Percentiles rank a stretch among this genome's conserved stretches.
Conservation (phyloP, 305 asterid genomes). For the Caryopteris hybrid region DNA sequence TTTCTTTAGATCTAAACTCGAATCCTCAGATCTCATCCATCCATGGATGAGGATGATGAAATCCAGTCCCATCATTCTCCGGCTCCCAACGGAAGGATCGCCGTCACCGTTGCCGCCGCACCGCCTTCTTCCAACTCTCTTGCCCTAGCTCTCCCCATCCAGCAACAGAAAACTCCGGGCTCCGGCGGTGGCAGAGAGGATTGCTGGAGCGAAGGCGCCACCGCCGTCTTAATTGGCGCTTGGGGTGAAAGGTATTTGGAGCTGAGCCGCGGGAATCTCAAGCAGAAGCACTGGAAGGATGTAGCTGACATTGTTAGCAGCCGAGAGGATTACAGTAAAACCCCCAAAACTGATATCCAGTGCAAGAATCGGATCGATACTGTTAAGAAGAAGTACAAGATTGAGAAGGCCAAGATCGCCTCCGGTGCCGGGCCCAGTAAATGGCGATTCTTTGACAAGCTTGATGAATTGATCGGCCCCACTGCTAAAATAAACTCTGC, state of each 20-base stretch:
- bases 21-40: constrained; percentile 8
- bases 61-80: constrained; percentile 46
- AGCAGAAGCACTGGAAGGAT: constrained; percentile 92
- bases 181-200: constrained; percentile 78
- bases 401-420: constrained; percentile 78
- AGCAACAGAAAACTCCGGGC: constrained; percentile 38
- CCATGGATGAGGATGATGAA: constrained; percentile 86
- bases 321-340: constrained; percentile 49
- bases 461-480: constrained; percentile 68
- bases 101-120: constrained; percentile 78
- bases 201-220: constrained; percentile 96
- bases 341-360: constrained; percentile 84
- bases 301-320: constrained; percentile 76
- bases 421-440: constrained; percentile 58
- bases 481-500: constrained; percentile 35
- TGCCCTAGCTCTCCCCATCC: constrained; percentile 67
- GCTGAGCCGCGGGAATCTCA: constrained; percentile 84
- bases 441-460: constrained; percentile 66
- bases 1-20: constrained; percentile 12
- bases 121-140: constrained; percentile 40
- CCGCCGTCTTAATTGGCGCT: constrained; percentile 69
- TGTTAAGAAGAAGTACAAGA: constrained; percentile 87
- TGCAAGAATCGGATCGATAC: constrained; percentile 95
- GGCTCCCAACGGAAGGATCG: constrained; percentile 54
- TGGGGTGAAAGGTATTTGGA: constrained; percentile 89